Percentiles rank a stretch among this genome's conserved stretches.
These are phyloP conservation scores for Xerocomus amazonicus DNA, from an alignment of 1,284 basidiomycete species.

Conservation along the genomic window DNA sequence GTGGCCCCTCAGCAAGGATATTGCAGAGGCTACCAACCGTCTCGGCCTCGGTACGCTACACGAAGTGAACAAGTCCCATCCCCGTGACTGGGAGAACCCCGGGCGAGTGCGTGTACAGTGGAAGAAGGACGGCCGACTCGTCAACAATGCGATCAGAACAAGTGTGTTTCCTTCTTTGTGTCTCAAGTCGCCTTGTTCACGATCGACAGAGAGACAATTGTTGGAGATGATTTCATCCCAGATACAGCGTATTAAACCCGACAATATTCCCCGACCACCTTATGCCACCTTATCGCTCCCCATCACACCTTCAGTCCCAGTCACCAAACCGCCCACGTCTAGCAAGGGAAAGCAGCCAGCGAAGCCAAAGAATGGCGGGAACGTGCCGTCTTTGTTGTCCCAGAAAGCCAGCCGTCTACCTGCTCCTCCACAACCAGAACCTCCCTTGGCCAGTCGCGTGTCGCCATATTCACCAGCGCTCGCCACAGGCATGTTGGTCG, in stretches of 20 bases:
- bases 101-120: constrained; percentile 90
- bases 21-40: constrained; percentile 77
- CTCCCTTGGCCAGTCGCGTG: constrained; percentile 50
- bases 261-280: constrained; percentile 66
- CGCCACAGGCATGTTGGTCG: constrained; percentile 67
- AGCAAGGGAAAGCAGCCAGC: constrained; percentile 44
- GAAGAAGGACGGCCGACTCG: constrained; percentile 73
- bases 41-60: constrained; percentile 81
- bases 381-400: constrained; percentile 20
- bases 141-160: constrained; percentile 73
- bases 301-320: constrained; percentile 20
- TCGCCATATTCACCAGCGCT: constrained; percentile 70
- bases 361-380: constrained; percentile 36
- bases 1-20: constrained; percentile 92
- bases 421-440: constrained; percentile 52
- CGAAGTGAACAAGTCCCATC: constrained; percentile 87
- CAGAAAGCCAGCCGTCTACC: constrained; percentile 37
- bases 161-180: constrained; percentile 52
- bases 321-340: constrained; percentile 27
- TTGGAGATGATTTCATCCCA: constrained; percentile 72
- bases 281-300: constrained; percentile 37
- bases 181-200: no score
- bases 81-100: constrained; percentile 95
- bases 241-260: constrained; percentile 72
- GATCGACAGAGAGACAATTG: constrained; percentile 71